phyloP scores from a whole-genome alignment of 2,329 filamentous ascomycete genomes.

The Arthroderma uncinatum region DNA sequence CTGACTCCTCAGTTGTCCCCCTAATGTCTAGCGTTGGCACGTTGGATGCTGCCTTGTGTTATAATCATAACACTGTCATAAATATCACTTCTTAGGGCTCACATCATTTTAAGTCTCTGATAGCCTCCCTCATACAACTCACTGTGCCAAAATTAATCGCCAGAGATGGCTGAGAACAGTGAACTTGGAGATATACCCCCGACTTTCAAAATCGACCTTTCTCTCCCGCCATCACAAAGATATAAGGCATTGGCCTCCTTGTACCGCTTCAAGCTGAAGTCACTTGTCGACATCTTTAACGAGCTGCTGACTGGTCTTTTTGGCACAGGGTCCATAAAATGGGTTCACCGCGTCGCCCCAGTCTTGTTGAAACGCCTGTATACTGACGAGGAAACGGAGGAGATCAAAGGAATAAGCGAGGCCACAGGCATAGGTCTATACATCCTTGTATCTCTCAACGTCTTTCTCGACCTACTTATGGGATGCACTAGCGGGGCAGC shows the following conservation, averaged over 20 bases:
- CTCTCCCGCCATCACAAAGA: constrained; percentile 41
- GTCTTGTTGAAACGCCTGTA: constrained; percentile 43
- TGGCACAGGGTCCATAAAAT: constrained; percentile 18
- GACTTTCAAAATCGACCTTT: constrained; percentile 43
- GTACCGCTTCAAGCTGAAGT: constrained; percentile 35
- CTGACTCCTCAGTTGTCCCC: background rate
- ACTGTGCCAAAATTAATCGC: background rate
- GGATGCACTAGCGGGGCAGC: constrained; percentile 52
- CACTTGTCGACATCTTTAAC: constrained; percentile 42
- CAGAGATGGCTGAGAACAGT: background rate
- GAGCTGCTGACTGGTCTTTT: constrained; percentile 35
- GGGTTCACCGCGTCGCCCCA: constrained; percentile 32
- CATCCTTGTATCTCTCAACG: constrained; percentile 51
- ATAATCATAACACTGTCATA: too few species aligned
- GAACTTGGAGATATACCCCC: constrained; percentile 20
- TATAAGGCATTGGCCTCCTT: constrained; percentile 41
- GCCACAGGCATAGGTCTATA: constrained; percentile 45
- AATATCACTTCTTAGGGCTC: too few species aligned
- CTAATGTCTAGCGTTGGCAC: background rate
- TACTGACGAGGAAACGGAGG: constrained; percentile 47
- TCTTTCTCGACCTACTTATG: constrained; percentile 51
- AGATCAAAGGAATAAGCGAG: constrained; percentile 48
- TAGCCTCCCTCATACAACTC: too few species aligned
- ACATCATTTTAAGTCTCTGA: background rate
- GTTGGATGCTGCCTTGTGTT: background rate